A percentile compares a stretch with the other conserved stretches of the same genome.
Conservation (phyloP, 306 rosid genomes). For the Fagus sylvatica region DNA sequence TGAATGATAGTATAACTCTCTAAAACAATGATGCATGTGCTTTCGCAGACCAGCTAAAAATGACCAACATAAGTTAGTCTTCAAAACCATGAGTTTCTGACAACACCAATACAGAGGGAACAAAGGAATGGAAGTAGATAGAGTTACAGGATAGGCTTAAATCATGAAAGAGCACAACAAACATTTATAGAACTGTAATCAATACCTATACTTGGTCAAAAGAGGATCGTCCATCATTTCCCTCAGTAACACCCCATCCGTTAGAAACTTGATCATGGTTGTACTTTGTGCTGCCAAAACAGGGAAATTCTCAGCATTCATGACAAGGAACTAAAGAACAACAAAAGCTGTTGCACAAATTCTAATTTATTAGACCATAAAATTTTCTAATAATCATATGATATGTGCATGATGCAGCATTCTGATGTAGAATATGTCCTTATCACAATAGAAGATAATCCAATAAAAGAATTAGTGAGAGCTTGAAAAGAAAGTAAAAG, state of each 20-base stretch:
- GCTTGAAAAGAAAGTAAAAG: constrained; percentile 2
- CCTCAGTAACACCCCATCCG: constrained; percentile 86
- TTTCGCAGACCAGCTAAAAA: constrained; percentile 1
- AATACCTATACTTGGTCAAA: constrained; percentile 90
- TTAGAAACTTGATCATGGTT: constrained; percentile 78
- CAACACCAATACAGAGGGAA: background rate
- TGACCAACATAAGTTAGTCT: background rate
- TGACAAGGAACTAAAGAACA: background rate
- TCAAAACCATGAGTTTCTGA: background rate
- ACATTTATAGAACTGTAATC: background rate
- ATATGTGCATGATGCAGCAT: background rate
- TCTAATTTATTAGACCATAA: background rate
- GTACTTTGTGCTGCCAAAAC: constrained; percentile 79
- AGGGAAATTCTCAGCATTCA: constrained; percentile 31
- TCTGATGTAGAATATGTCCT: background rate
- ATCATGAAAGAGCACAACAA: background rate
- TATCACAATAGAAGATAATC: background rate
- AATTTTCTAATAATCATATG: background rate
- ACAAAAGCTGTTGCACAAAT: background rate
- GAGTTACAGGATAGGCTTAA: background rate
- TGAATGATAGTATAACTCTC: background rate
- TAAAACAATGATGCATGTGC: background rate
- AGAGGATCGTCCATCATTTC: constrained; percentile 99
- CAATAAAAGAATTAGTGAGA: background rate
- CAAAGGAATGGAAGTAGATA: background rate